Evolutionary conservation across 495 filamentous ascomycete species (phyloP), one percentile per base, ranked within the genome.

Genomic region (Schizothecium vesticola): DNA sequence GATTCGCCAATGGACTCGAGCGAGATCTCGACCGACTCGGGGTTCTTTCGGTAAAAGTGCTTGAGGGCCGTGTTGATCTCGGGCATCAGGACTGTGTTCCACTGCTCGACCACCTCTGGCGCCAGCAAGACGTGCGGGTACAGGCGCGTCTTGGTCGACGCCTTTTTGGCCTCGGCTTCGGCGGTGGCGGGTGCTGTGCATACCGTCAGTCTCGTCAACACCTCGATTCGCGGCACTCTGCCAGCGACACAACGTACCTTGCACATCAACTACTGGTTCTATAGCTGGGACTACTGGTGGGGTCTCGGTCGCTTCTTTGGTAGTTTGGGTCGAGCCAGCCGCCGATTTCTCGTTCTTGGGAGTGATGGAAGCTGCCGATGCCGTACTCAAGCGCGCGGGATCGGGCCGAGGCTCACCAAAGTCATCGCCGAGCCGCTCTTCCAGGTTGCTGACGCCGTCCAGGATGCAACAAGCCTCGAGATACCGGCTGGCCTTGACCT

Each of bases 1-100:
- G 85, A 85, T 61, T 91, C 89, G 63, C 91, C 91, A 31, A 91
- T 87, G 74, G 90, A 91, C 75, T 91, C 90, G 16, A 92, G 82
- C 24, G 86, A 89, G 16, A 90, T 90, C 66, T 90, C 88, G 24
- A 91, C 91, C 3, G 90, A 92, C 73, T 93, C 91, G 1, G 76
- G 88, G 68, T 80, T 85, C 78, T 83, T 90, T 81, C 80, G 87
- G 81, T 76, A 92, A 76, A 83, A 93, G 73, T 75, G 85, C 13
- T 80, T 78, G 19, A 87, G 75, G 4, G 83, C 85, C 9, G 76
- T 81, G 72, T 91, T 89, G 71, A 93, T 81, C 68, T 89, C 86
- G 0, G 90, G 90, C 82, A 92, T 88, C 71, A 92, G 80, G 3
- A 85, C 83, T 26, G 82, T 86, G 67, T 92, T 90, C 88, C 90